Evolutionary conservation across 805 yeast genomes (phyloP), one percentile per base, ranked within the genome.

Genomic region (Zygotorulaspora sp.): DNA sequence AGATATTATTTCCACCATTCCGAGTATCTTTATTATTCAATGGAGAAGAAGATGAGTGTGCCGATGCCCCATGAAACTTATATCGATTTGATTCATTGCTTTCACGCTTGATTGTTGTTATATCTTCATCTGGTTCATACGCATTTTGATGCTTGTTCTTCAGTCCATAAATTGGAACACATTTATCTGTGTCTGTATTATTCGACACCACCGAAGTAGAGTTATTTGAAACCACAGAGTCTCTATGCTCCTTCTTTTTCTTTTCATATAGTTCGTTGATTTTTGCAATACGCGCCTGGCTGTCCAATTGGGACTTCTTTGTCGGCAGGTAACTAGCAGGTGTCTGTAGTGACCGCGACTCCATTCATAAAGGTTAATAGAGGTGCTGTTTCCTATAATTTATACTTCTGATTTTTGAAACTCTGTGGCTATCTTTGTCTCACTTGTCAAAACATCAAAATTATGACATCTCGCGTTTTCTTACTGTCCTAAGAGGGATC

Each of bases 201-300:
- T 45, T 47, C 12, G 44, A 36, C 20, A 41, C 35, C 10, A 47
- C 49, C 12, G 49, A 43, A 2, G 52, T 47, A 30, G 49, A 45
- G 29, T 48, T 49, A 32, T 50, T 49, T 4, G 56, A 51, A 13
- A 49, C 50, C 9, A 49, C 51, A 12, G 53, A 49, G 32, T 45
- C 49, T 19, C 49, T 42, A 32, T 49, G 48, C 23, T 40, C 47
- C 18, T 36, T 38, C 30, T 33, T 39, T 30, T 35, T 46, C 11
- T 35, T 32, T 26, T 50, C 48, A 42, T 49, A 53, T 11, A 53
- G 37, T 32, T 53, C 50, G 35, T 53, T 53, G 12, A 53, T 53
- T 32, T 41, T 45, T 9, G 52, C 46, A 28, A 53, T 45, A 30
- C 57, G 50, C 20, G 52, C 46, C 31, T 48, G 49, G 33, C 57